These are phyloP conservation scores for Grifola frondosa DNA, from an alignment of 1,284 basidiomycete species.

Conservation along the genomic window DNA sequence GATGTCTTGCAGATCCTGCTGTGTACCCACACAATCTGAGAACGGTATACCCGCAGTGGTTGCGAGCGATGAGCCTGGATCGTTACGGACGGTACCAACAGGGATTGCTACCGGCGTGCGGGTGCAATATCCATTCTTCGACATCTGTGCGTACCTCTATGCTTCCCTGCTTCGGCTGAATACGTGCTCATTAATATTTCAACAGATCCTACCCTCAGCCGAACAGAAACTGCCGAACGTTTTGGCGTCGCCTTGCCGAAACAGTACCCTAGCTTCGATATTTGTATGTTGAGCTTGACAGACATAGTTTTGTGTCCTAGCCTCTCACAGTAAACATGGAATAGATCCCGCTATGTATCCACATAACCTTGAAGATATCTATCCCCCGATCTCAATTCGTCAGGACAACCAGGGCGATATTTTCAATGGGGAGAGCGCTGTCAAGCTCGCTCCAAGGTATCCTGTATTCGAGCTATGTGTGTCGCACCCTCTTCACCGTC, in stretches of 20 bases:
- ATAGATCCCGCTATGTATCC: constrained; percentile 22
- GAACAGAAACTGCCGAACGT: neutral
- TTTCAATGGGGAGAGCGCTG: neutral
- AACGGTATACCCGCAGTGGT: constrained; percentile 17
- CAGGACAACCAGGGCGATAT: neutral
- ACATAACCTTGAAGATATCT: constrained; percentile 18
- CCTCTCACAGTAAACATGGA: no score
- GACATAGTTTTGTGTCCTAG: no score
- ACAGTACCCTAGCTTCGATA: constrained; percentile 27
- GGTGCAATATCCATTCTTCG: constrained; percentile 16
- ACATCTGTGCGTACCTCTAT: constrained; percentile 13
- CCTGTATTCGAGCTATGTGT: constrained; percentile 20
- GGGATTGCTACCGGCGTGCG: neutral
- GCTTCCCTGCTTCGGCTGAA: neutral
- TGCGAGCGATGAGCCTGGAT: no score
- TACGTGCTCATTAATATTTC: neutral
- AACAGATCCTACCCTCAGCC: constrained; percentile 6
- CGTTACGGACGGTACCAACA: neutral
- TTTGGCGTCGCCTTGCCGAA: constrained; percentile 2
- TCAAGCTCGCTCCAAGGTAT: constrained; percentile 8
- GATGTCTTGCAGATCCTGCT: constrained; percentile 15
- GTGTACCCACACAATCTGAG: constrained; percentile 25
- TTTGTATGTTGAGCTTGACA: constrained; percentile 30
- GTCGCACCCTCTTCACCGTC: neutral
- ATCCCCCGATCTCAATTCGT: constrained; percentile 11